Evolutionary conservation across 1,284 basidiomycete species (phyloP).

Genomic region (Cryptococcus wingfieldii): DNA sequence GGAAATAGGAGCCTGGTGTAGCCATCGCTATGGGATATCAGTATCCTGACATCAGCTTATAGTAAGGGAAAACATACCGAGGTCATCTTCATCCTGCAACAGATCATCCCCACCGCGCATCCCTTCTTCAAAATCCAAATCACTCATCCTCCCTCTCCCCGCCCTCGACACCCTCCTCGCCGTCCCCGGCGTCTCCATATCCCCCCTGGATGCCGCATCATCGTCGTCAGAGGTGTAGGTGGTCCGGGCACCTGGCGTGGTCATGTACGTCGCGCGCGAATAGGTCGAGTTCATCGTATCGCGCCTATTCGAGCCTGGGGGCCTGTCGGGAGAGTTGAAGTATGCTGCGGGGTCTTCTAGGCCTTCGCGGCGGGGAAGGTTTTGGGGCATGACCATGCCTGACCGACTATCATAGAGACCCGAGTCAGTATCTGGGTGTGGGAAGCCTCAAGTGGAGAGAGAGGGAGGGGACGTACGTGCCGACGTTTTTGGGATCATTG

Average conservation of each 20-base stretch:
- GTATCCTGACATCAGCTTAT: constrained; percentile 10
- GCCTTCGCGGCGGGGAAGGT: constrained; percentile 70
- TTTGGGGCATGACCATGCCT: constrained; percentile 37
- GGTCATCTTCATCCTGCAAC: constrained; percentile 31
- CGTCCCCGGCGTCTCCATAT: constrained; percentile 1
- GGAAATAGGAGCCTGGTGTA: constrained; percentile 6
- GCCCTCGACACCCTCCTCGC: constrained; percentile 33
- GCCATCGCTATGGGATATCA: background rate
- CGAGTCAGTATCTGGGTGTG: background rate
- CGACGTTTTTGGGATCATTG: constrained; percentile 2
- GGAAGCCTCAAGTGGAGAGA: background rate
- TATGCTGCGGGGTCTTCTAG: constrained; percentile 76
- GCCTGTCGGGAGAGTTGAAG: constrained; percentile 51
- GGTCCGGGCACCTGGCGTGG: background rate
- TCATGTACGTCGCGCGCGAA: background rate
- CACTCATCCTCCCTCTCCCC: constrained; percentile 5
- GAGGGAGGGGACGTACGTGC: background rate
- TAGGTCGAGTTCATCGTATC: background rate
- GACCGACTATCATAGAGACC: constrained; percentile 29
- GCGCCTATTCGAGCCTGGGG: no score
- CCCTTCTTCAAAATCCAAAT: constrained; percentile 42
- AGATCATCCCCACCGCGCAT: constrained; percentile 60
- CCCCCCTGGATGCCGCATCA: background rate
- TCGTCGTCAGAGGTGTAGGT: background rate
- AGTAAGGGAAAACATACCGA: constrained; percentile 14